phyloP scores from a whole-genome alignment of 2,329 filamentous ascomycete species.

The Cladosporium sp. region DNA sequence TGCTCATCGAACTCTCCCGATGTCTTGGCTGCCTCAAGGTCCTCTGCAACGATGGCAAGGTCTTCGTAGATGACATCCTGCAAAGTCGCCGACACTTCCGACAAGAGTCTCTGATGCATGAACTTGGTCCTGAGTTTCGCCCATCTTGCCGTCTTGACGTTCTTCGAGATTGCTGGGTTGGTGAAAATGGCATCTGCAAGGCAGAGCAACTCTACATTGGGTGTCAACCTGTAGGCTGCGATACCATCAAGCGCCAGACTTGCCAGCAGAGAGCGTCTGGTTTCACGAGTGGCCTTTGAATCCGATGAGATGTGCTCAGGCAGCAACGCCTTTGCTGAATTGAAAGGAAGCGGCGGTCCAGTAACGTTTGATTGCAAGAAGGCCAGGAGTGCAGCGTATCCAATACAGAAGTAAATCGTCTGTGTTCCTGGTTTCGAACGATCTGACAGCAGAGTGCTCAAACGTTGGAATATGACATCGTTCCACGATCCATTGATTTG shows the following conservation, averaged over 20 bases:
- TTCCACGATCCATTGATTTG: slow-evolving; percentile 31
- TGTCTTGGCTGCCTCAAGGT: slow-evolving; percentile 20
- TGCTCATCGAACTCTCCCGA: background rate
- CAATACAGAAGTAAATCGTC: slow-evolving; percentile 51
- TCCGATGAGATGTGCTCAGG: slow-evolving; percentile 43
- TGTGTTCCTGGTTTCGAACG: slow-evolving; percentile 38
- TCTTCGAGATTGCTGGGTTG: slow-evolving; percentile 44
- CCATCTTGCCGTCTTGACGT: slow-evolving; percentile 52
- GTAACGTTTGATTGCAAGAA: slow-evolving; percentile 88
- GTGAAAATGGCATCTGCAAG: slow-evolving; percentile 62
- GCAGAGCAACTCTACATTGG: slow-evolving; percentile 77
- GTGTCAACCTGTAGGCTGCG: slow-evolving; percentile 77
- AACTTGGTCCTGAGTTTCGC: slow-evolving; percentile 68
- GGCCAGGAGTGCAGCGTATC: slow-evolving; percentile 65
- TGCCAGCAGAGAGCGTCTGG: slow-evolving; percentile 60
- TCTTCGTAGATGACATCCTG: slow-evolving; percentile 59
- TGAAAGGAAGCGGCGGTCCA: slow-evolving; percentile 69
- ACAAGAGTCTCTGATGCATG: slow-evolving; percentile 64
- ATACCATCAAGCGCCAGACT: slow-evolving; percentile 78
- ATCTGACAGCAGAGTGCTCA: slow-evolving; percentile 35
- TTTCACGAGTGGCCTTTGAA: slow-evolving; percentile 32
- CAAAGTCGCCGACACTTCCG: slow-evolving; percentile 57
- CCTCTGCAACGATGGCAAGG: slow-evolving; percentile 52
- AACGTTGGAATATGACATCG: slow-evolving; percentile 43
- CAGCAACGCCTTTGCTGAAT: slow-evolving; percentile 47